Percentiles rank a stretch among this genome's conserved stretches.
phyloP scores from a whole-genome alignment of 305 asterid species.

The Fraxinus baroniana region DNA sequence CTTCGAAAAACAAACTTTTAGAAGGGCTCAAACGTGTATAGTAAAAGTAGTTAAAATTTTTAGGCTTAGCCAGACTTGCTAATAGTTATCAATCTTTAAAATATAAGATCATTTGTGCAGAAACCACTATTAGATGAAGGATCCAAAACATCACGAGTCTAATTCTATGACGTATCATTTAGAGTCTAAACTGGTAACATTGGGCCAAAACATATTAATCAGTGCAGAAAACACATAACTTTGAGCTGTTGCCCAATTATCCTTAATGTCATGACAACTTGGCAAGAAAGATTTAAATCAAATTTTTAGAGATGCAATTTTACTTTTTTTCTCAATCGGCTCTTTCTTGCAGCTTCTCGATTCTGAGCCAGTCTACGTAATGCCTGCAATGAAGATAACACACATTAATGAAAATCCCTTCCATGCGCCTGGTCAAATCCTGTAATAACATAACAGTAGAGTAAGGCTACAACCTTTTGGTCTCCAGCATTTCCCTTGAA shows the following conservation, averaged over 20 bases:
- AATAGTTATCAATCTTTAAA: no score
- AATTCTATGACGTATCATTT: background rate
- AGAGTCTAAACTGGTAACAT: background rate
- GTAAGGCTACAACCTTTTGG: constrained; percentile 57
- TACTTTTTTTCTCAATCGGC: constrained; percentile 89
- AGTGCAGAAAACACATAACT: background rate
- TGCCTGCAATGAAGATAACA: constrained; percentile 39
- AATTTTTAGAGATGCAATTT: background rate
- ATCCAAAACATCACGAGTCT: background rate
- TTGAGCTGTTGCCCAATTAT: background rate
- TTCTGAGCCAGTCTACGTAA: constrained; percentile 92
- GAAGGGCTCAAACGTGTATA: background rate
- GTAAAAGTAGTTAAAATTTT: background rate
- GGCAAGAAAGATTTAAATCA: background rate
- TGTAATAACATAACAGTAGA: background rate
- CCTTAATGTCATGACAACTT: background rate
- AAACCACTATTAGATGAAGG: background rate
- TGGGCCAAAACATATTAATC: background rate
- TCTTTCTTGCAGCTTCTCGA: constrained; percentile 95
- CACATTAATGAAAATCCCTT: constrained; percentile 8
- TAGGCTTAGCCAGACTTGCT: background rate
- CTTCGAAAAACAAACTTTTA: background rate
- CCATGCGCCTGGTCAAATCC: background rate
- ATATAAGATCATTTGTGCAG: background rate
- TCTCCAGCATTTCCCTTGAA: constrained; percentile 59